A percentile compares a stretch with the other conserved stretches of the same genome.
Conservation (phyloP, 1,139 yeast species). For the Scheffersomyces quercinus region DNA sequence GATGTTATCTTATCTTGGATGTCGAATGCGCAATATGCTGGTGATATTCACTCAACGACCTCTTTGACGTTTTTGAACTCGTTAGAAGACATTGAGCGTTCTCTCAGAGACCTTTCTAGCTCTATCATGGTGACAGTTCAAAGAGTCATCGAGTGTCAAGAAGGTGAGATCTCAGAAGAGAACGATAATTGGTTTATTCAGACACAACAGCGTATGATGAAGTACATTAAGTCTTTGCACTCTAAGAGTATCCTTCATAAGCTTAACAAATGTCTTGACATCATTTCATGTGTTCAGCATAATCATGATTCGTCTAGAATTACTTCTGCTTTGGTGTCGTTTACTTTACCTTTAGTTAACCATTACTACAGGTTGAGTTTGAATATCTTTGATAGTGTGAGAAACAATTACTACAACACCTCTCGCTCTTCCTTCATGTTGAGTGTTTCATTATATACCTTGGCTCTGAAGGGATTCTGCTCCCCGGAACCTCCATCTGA, state of each 20-base stretch:
- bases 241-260: slow-evolving; percentile 27
- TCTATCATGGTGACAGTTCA: slow-evolving; percentile 71
- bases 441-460: slow-evolving; percentile 52
- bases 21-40: slow-evolving; percentile 1
- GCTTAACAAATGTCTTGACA: slow-evolving; percentile 17
- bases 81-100: slow-evolving; percentile 45
- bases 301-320: slow-evolving; percentile 35
- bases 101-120: slow-evolving; percentile 55
- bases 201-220: slow-evolving; percentile 46
- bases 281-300: slow-evolving; percentile 32
- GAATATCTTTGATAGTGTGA: slow-evolving; percentile 41
- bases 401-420: slow-evolving; percentile 49
- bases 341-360: slow-evolving; percentile 58
- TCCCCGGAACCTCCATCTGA: slow-evolving; percentile 83
- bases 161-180: slow-evolving; percentile 41
- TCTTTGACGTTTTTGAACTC: slow-evolving; percentile 18
- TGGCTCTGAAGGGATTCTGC: slow-evolving; percentile 90
- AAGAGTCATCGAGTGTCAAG: slow-evolving; percentile 40
- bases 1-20: slow-evolving; percentile 45
- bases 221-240: slow-evolving; percentile 39
- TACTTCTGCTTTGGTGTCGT: slow-evolving; percentile 46
- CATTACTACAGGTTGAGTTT: slow-evolving; percentile 51
- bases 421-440: slow-evolving; percentile 65
- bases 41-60: slow-evolving; percentile 24
- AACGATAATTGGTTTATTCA: slow-evolving; percentile 65